Evolutionary conservation across 805 yeast species (phyloP), one percentile per base, ranked within the genome.

Genomic region (Yamadazyma sp.): DNA sequence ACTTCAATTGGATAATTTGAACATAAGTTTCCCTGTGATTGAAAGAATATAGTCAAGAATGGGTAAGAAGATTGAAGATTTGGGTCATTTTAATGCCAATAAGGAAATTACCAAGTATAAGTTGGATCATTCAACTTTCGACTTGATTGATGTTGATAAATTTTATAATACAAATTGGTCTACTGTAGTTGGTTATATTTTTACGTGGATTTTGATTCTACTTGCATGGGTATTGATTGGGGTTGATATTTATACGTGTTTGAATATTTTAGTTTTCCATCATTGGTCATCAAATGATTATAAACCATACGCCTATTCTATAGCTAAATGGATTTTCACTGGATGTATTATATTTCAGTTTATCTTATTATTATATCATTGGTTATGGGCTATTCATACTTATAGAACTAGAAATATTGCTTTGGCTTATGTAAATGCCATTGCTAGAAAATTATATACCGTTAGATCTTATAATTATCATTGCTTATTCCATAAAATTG

Each of bases 271-370:
- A 46, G 93, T 83, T 1, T 79, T 81, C 55, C 75, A 82, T 50
- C 66, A 75, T 30, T 82, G 91, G 91, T 70, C 80, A 3, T 68
- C 77, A 4, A 58, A 67, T 28, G 70, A 73, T 34, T 62, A 60
- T 39, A 48, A 62, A 39, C 69, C 69, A 3, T 68, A 65, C 46
- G 69, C 73, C 49, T 52, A 76, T 71, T 38, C 73, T 68, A 39
- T 76, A 64, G 73, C 73, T 38, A 66, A 65, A 51, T 83, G 91
- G 91, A 60, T 83, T n/a, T 83, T 82, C 52, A 76, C 83, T 2
- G 86, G 82, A 3, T 87, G 96, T 55, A 87, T 87, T 40, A 70
- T 87, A 9, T 73, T 84, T 36, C 82, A 91, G 7, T 65, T 85
- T 31, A 58, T 73, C 4, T 60, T 83, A 17, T 49, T 82, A 32